phyloP scores from a whole-genome alignment of 78 protist species.

The Emiliania huxleyi region DNA sequence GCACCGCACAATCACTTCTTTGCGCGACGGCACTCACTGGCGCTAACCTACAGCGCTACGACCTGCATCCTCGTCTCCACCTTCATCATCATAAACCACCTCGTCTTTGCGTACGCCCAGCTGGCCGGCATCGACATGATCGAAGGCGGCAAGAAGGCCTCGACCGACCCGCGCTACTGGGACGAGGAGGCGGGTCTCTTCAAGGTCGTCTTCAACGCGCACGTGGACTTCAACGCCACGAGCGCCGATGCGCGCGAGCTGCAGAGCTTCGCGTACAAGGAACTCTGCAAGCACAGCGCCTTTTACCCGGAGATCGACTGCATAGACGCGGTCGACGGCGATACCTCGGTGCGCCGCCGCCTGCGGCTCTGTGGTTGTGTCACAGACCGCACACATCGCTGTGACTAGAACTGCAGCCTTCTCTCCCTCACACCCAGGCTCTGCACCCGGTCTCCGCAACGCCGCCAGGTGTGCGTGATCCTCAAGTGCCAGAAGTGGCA shows the following conservation, averaged over 20 bases:
- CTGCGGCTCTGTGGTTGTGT: too few relatives aligned
- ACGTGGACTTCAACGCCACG: not conserved
- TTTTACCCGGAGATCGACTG: not conserved
- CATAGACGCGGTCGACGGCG: not conserved
- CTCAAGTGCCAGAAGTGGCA: not conserved
- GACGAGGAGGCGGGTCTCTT: not conserved
- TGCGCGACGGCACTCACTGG: not conserved
- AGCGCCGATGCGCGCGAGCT: not conserved
- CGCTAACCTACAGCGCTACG: not conserved
- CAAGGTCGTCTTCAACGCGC: not conserved
- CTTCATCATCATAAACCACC: not conserved
- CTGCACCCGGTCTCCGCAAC: too few relatives aligned
- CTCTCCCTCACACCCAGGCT: too few relatives aligned
- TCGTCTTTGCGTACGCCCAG: not conserved
- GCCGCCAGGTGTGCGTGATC: not conserved
- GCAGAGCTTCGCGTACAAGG: not conserved
- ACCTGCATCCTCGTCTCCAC: not conserved
- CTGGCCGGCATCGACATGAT: not conserved
- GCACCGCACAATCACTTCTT: not conserved
- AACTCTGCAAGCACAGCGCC: not conserved
- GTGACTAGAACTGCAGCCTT: too few relatives aligned
- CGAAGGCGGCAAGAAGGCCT: not conserved
- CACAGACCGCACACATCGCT: too few relatives aligned
- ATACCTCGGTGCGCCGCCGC: too few relatives aligned
- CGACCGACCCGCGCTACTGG: not conserved